Evolutionary conservation across 2,329 filamentous ascomycete genomes (phyloP), one percentile per base, ranked within the genome.

Genomic region (Colletotrichum tabaci): DNA sequence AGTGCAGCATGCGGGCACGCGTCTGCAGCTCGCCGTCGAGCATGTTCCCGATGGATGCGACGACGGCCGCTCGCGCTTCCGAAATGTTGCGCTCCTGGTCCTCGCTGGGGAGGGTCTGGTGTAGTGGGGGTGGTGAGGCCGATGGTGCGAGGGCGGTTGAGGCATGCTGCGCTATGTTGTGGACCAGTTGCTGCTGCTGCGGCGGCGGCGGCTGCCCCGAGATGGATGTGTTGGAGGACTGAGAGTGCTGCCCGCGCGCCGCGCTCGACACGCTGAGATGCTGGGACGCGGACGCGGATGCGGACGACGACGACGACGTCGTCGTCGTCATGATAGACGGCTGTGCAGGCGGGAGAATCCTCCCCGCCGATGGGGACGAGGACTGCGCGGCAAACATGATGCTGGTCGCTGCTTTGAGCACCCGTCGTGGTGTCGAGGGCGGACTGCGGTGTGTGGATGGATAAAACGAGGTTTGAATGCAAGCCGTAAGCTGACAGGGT

Each of bases 1-100:
- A 81, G 84, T 96, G 93, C 62, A 96, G 85, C 74, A 91, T 88
- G 18, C 85, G 81, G 18, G 93, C 93, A 73, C 93, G 92, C 68
- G 88, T 87, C 75, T 90, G 88, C 61, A 95, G 88, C 77, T 92
- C 88, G 56, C 86, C 83, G 83, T 94, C 92, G 75, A 95, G 86
- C 76, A 91, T 88, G 79, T 92, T 91, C 77, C 91, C 91, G 63
- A 95, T 87, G 57, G 87, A 88, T 26, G 90, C 90, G 44, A 91
- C 84, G 63, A 92, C 84, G 10, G 88, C 89, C 40, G 84, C 80
- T 74, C 90, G 89, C 49, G 90, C 89, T 77, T 90, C 87, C 60
- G 85, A 80, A 23, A 90, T 84, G 77, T 87, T 84, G 8, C 82
- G 82, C 77, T 85, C 82, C 61, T 85, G 82, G 62, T 83, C 79